phyloP scores from a whole-genome alignment of 1,284 basidiomycete species.

The Moesziomyces sp. region DNA sequence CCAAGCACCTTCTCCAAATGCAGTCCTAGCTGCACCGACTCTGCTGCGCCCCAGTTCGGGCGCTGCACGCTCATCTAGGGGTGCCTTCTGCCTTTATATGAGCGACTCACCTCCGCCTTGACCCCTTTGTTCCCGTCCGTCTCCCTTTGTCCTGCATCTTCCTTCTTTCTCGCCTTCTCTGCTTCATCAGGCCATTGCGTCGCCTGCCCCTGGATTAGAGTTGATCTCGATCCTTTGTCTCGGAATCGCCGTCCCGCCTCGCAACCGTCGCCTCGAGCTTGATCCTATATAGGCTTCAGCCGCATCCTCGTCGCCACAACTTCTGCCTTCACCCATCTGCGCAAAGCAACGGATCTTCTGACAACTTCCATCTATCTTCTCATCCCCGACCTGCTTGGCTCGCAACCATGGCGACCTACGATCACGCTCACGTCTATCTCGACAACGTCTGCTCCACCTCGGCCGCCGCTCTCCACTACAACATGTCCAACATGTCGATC shows the following conservation, averaged over 20 bases:
- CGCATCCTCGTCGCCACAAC: slow-evolving; percentile 7
- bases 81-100: too few species aligned
- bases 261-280: background rate
- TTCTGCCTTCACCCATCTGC: slow-evolving; percentile 1
- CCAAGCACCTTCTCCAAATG: too few species aligned
- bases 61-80: too few species aligned
- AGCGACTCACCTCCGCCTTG: too few species aligned
- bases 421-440: slow-evolving; percentile 21
- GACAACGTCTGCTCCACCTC: slow-evolving; percentile 18
- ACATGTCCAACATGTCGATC: slow-evolving; percentile 36
- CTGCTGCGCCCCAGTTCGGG: too few species aligned
- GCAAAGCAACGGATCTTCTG: slow-evolving; percentile 6
- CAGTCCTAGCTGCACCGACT: too few species aligned
- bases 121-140: too few species aligned
- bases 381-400: background rate
- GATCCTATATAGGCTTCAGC: slow-evolving; percentile 13
- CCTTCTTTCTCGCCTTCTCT: slow-evolving; percentile 1
- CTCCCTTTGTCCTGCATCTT: background rate
- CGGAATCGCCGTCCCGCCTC: background rate
- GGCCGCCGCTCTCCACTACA: slow-evolving; percentile 15
- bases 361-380: slow-evolving; percentile 3
- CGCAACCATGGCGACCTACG: slow-evolving; percentile 16
- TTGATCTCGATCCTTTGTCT: slow-evolving; percentile 21
- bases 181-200: background rate
- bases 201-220: slow-evolving; percentile 5